Percentiles rank a stretch among this genome's conserved stretches.
These are phyloP conservation scores for Grifola frondosa DNA, from an alignment of 1,284 basidiomycete species.

Conservation along the genomic window DNA sequence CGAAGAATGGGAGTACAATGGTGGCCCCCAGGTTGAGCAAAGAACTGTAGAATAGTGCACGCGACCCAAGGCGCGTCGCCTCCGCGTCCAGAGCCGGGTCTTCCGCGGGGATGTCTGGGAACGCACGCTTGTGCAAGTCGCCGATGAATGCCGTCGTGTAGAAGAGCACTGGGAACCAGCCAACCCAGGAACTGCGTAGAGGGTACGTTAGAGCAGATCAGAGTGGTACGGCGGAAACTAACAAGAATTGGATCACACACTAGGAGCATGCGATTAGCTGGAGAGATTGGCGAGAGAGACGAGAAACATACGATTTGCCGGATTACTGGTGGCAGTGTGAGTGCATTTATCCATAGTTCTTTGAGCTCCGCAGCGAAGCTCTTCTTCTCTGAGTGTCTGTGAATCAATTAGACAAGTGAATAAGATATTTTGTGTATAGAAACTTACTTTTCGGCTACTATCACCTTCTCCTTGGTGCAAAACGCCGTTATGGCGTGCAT, in stretches of 20 bases:
- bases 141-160: conserved; percentile 87
- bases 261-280: conserved; percentile 27
- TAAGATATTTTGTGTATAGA: neutral
- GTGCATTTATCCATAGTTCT: conserved; percentile 69
- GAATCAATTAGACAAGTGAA: conserved; percentile 1
- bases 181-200: conserved; percentile 66
- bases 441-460: conserved; percentile 50
- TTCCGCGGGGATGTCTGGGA: conserved; percentile 31
- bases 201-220: conserved; percentile 10
- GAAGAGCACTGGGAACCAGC: conserved; percentile 89
- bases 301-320: conserved; percentile 69
- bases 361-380: conserved; percentile 51
- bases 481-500: conserved; percentile 60
- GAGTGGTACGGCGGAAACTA: conserved; percentile 31
- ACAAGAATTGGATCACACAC: conserved; percentile 89
- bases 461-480: conserved; percentile 76
- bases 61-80: conserved; percentile 76
- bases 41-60: conserved; percentile 79
- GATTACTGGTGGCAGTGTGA: conserved; percentile 72
- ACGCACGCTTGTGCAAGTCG: conserved; percentile 72
- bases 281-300: conserved; percentile 16
- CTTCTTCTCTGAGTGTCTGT: conserved; percentile 37
- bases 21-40: conserved; percentile 71
- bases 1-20: conserved; percentile 72
- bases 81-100: conserved; percentile 34